Evolutionary conservation across 257 asterid species (phyloP), one percentile per base, ranked within the genome.

Genomic region (Solanum paucissectum): DNA sequence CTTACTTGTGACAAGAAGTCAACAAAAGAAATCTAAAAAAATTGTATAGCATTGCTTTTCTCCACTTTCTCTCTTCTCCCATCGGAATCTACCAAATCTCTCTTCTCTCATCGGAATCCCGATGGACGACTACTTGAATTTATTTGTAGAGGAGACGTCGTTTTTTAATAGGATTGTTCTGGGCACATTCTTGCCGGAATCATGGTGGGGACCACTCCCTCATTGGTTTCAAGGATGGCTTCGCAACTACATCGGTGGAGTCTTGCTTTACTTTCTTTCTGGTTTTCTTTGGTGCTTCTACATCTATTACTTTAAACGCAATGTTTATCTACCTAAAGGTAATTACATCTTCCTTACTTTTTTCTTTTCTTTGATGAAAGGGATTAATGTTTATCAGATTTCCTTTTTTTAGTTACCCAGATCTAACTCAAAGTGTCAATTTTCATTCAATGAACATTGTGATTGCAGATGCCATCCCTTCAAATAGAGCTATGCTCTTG

Each of bases 311-410:
- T 89, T 95, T 91, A 95, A 95, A 91, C 94, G 90, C 87, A 92
- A 94, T 58, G 93, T 93, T 60, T 96, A 93, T 74, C 74, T 96
- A 87, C 98, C 98, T 49, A 94, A 94, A 94, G 98, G 98, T 95
- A 10, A 58, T 13, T 11, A 3, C 13, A 18, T 9, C 1, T 21
- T 37, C 33, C 5, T 5, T 42, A 42, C 49, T 38, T n/a, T 66
- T 23, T 1, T 0, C 23, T 20, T 40, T 76, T 37, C 9, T 29
- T 29, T 2, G 29, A 29, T 29, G 29, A 29, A 29, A 33, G 0
- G 6, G 25, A 9, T 74, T 74, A 36, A 36, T n/a, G 33, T 1
- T 13, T 4, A 46, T 46, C 20, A 37, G 60, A 27, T 27, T 36
- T 25, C 38, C 16, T 36, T 14, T 42, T 75, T 79, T 42, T 14